Base-by-base conservation (phyloP, 2,329 filamentous ascomycete species). In the Fusarium phyllophilum region DNA sequence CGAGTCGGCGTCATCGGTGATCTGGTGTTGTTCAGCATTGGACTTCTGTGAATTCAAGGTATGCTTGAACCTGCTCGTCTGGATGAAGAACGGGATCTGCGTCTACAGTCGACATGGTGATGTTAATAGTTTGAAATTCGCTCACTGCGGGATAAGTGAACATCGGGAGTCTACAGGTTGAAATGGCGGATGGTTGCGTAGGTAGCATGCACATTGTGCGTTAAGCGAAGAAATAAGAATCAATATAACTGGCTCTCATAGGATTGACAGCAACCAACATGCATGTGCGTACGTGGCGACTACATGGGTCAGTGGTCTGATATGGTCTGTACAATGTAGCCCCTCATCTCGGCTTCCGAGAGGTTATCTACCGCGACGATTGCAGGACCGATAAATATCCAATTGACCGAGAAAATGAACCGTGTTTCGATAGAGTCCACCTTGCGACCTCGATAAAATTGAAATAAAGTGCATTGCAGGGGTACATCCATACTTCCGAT, bases 31-130 rank as follows among this genome's bases (percentile, higher is more conserved):
- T 6, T 57, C 14, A 57, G 22, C 10, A 14, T 13, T 18, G 5
- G 12, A 24, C 1, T 15, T 12, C 8, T 42, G 8, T 17, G 22
- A 18, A 2, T 18, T 10, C 3, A 10, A 2, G 4, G 2, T 1
- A 17, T 26, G 8, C 4, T 26, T 8, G 13, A 4, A 46, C 54
- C 31, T 57, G n/a, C 12, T 58, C 41, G 4, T 48, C 41, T 1
- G 41, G 41, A 14, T 58, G n/a, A 36, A 58, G 39, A 8, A 48
- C 7, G 1, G 8, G 55, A 3, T 58, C 41, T 8, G 18, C 14
- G 3, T 48, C 18, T 22, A 18, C 55, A 2, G 1, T 34, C 15
- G 31, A 36, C 55, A 58, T 48, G 6, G 2, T 29, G 14, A 8
- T 1, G 7, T 6, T 13, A 10, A 46, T 7, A 14, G 4, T 10